Conservation (phyloP, 768 basidiomycete species). For the Dioszegia crocea region DNA sequence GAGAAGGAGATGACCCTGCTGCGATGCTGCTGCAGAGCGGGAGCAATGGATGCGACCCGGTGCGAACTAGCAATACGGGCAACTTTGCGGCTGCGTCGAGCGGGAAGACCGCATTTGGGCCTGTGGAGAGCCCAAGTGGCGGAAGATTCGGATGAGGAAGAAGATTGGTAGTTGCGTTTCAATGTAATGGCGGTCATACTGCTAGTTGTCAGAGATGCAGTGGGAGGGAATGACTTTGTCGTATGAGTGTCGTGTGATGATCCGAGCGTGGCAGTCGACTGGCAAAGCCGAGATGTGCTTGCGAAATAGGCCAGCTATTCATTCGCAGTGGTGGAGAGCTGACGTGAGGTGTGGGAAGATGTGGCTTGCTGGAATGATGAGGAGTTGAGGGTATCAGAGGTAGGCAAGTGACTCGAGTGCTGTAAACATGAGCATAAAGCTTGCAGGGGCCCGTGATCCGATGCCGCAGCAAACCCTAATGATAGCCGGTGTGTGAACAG, state of each 20-base stretch:
- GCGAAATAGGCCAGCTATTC: too few species aligned
- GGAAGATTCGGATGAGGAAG: neutral
- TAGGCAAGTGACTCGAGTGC: neutral
- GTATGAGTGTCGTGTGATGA: too few species aligned
- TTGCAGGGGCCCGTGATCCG: too few species aligned
- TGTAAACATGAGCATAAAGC: neutral
- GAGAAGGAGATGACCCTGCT: neutral
- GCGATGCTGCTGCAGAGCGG: slow-evolving; percentile 1
- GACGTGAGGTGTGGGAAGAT: too few species aligned
- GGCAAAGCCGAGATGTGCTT: neutral
- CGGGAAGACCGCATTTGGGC: neutral
- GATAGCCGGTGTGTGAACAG: neutral
- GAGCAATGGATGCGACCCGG: neutral
- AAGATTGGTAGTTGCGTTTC: neutral
- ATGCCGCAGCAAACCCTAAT: too few species aligned
- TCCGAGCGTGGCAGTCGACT: too few species aligned
- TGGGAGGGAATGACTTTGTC: too few species aligned
- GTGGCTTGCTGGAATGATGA: neutral
- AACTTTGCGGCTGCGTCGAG: neutral
- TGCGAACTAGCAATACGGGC: neutral
- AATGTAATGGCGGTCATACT: neutral
- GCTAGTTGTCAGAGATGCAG: too few species aligned
- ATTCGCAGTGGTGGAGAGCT: too few species aligned
- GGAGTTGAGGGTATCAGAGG: neutral
- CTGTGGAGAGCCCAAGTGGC: neutral